Conservation (phyloP, 2,329 filamentous ascomycete genomes). For the Thermochaetoides dissita region DNA sequence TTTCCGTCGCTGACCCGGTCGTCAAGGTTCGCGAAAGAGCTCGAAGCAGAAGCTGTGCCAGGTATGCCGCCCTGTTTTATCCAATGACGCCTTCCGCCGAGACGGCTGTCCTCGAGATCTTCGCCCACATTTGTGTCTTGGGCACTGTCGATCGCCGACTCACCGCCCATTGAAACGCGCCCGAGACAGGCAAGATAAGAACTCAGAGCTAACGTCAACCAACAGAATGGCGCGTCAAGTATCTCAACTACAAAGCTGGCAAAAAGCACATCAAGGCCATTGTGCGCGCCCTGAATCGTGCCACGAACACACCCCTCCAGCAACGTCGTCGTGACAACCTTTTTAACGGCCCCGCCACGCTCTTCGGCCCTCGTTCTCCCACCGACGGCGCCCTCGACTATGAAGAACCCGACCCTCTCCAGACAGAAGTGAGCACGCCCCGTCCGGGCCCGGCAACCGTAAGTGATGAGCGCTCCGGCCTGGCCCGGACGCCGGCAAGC, state of each 20-base stretch:
- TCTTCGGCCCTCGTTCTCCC: not conserved
- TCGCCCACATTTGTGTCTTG: not conserved
- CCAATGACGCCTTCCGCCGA: not conserved
- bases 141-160: not conserved
- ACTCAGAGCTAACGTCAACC: not conserved
- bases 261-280: conserved; percentile 91
- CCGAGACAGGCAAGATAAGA: not conserved
- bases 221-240: conserved; percentile 79
- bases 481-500: conserved; percentile 25
- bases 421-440: not conserved
- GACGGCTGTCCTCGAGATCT: not conserved
- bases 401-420: too few species aligned
- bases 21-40: conserved; percentile 57
- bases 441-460: not conserved
- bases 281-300: conserved; percentile 52
- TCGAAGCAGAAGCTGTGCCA: conserved; percentile 77
- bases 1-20: conserved; percentile 7
- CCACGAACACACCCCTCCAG: conserved; percentile 36
- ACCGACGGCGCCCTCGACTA: not conserved
- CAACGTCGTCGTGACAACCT: conserved; percentile 13
- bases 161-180: too few species aligned
- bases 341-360: conserved; percentile 7
- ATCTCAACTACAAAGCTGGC: conserved; percentile 86
- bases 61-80: conserved; percentile 30
- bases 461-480: conserved; percentile 9